A percentile compares a stretch with the other conserved stretches of the same genome.
These are phyloP conservation scores for Handroanthus guayacan DNA, from an alignment of 257 asterid species.

Conservation along the genomic window DNA sequence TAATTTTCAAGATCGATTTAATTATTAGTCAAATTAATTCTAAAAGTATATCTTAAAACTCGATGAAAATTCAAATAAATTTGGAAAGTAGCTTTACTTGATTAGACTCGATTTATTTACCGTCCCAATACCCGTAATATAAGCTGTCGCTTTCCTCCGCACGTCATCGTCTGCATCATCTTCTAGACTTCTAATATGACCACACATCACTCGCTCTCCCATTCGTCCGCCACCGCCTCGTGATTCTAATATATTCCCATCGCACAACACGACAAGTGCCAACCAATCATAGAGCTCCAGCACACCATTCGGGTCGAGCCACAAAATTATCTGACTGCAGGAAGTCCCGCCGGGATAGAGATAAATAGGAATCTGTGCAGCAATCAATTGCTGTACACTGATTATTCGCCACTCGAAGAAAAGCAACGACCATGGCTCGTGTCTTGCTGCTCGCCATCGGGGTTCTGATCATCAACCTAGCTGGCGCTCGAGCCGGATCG, in stretches of 20 bases:
- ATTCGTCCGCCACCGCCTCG: background rate
- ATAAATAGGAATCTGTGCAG: background rate
- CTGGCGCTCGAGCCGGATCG: constrained; percentile 47
- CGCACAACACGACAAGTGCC: background rate
- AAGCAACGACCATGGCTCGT: constrained; percentile 53
- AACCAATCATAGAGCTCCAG: constrained; percentile 12
- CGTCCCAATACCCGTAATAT: too few relatives aligned
- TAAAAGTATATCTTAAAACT: too few relatives aligned
- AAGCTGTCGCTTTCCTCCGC: too few relatives aligned
- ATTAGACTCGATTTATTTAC: too few relatives aligned
- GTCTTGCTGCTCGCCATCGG: constrained; percentile 43
- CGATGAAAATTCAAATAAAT: too few relatives aligned
- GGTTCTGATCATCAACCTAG: constrained; percentile 47
- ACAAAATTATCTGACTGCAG: too few relatives aligned
- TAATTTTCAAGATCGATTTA: too few relatives aligned
- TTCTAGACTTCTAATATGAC: background rate
- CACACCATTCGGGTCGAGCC: background rate
- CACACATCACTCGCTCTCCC: background rate
- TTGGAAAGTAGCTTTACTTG: too few relatives aligned
- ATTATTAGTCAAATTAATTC: too few relatives aligned
- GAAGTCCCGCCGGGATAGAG: background rate
- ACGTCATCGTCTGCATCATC: background rate
- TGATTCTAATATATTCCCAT: background rate
- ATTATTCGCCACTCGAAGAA: constrained; percentile 5
- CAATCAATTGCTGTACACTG: constrained; percentile 9